Percentiles rank a stretch among this genome's conserved stretches.
Evolutionary conservation across 805 yeast genomes (phyloP).

Genomic region (Candida parachauliodes): DNA sequence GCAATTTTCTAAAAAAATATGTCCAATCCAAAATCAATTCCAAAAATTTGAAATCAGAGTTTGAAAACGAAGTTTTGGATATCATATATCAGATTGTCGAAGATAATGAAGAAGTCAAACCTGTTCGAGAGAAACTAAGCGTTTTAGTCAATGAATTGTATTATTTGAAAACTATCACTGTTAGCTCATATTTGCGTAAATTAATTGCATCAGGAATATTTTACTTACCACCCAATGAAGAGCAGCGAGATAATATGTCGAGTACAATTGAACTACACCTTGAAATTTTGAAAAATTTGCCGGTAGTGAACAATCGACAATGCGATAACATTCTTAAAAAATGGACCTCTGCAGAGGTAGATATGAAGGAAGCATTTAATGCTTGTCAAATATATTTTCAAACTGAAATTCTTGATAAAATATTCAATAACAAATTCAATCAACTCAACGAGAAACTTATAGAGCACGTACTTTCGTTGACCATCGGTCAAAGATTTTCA

Average conservation of each 20-base stretch:
- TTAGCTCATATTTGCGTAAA: conserved; percentile 70
- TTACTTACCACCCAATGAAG: conserved; percentile 46
- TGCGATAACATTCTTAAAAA: conserved; percentile 53
- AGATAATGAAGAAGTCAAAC: conserved; percentile 16
- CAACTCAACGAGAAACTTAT: conserved; percentile 12
- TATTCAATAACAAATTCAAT: conserved; percentile 20
- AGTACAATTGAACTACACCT: conserved; percentile 42
- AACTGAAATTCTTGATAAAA: conserved; percentile 28
- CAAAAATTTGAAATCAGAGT: conserved; percentile 37
- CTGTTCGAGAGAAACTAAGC: conserved; percentile 27
- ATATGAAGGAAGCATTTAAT: conserved; percentile 35
- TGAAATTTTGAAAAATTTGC: conserved; percentile 54
- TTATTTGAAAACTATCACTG: conserved; percentile 46
- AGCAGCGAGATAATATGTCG: conserved; percentile 13
- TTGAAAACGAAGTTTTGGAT: conserved; percentile 41
- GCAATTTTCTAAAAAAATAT: conserved; percentile 42
- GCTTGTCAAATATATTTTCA: conserved; percentile 32
- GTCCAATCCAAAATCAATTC: conserved; percentile 23
- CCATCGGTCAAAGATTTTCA: conserved; percentile 43
- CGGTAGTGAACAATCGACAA: conserved; percentile 51
- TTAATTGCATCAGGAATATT: conserved; percentile 84
- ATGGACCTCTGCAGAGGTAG: conserved; percentile 33
- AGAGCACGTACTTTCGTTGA: conserved; percentile 13
- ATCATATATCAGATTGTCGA: conserved; percentile 31
- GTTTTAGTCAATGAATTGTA: conserved; percentile 52